Evolutionary conservation across 345 rosid species (phyloP), one percentile per base, ranked within the genome.

Genomic region (Hibiscus mutabilis): DNA sequence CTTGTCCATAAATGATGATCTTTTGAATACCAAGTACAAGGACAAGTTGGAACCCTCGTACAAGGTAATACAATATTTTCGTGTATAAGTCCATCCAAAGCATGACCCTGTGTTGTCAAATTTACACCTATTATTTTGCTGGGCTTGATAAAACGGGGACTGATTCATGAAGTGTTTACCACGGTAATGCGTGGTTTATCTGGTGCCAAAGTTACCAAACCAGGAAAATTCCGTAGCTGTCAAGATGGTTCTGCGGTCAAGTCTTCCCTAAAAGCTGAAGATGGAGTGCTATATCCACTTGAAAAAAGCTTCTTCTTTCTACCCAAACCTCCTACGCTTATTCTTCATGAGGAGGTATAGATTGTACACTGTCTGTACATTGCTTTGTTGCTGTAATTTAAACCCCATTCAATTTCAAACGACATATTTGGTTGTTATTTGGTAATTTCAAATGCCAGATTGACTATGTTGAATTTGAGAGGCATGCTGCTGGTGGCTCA

Each of bases 201-300:
- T 66, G 90, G 96, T 80, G 97, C 99, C 69, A 92, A 95, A 85
- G 86, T 92, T 72, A 95, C 99, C 25, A 95, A 90, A 74, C 96
- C 97, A 69, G 98, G 99, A 67, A 95, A 90, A 77, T 95, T 92
- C 83, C 93, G 96, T 76, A 95, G 98, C 81, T 83, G 86, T 78
- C 96, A 89, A 83, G 97, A 92, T 81, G 99, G 99, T 69, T 92
- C 86, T 88, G 99, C 97, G 14, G 98, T 95, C 76, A 95, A 95
- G 82, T 95, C 96, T 55, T 95, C 99, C 16, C 81, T 95, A 24
- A 95, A 95, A 76, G 99, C 98, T 73, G 99, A 92, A 86, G 98
- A 95, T 78, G 97, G 98, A 53, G 88, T 95, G 22, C 81, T 95
- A 42, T 95, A 92, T 79, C 98, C 98, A 33, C 96, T 95, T 60